Evolutionary conservation across 768 basidiomycete genomes (phyloP), one percentile per base, ranked within the genome.

Genomic region (Tephrocybe sp.): DNA sequence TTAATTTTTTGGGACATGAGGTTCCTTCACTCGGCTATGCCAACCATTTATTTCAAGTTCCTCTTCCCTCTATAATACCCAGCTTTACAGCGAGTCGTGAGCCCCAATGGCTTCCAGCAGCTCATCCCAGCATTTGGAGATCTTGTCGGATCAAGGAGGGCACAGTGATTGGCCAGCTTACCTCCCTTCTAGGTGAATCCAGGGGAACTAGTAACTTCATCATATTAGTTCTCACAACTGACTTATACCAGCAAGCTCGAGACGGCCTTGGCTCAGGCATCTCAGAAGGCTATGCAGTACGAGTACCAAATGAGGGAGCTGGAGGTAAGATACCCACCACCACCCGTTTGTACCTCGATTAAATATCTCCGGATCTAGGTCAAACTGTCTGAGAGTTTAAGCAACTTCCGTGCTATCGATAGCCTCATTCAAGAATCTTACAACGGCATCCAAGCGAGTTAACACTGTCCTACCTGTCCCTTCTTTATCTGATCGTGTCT

Each of bases 351-450:
- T 19, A 44, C 36, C 17, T 34, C 47, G 46, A 33, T 13, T 13
- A 26, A n/a, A 52, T 23, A 31, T 48, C 44, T 1, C 59, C n/a
- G n/a, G n/a, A n/a, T n/a, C n/a, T n/a, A 89, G 87, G 74, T 75
- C 45, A 81, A 78, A 62, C 76, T 91, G 19, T 76, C 83, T 35
- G 83, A 87, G 58, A 79, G 83, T 61, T 69, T 90, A 48, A 83
- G 83, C 59, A 89, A 89, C 61, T 89, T 88, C 48, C 73, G 85
- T 48, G 83, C 84, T 14, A 83, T 90, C 54, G 85, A 90, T 56
- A 77, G 78, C 53, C 76, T 82, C 20, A 73, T 90, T 31, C 81
- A 82, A 54, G 86, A 87, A 46, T 79, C 85, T 4, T 77, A 81
- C 48, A 73, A 69, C 55, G 76, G 75, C 42, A 71, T 90, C 30